These are phyloP conservation scores for Dothideomycetes sp. DNA, from an alignment of 2,329 filamentous ascomycete species.

Conservation along the genomic window DNA sequence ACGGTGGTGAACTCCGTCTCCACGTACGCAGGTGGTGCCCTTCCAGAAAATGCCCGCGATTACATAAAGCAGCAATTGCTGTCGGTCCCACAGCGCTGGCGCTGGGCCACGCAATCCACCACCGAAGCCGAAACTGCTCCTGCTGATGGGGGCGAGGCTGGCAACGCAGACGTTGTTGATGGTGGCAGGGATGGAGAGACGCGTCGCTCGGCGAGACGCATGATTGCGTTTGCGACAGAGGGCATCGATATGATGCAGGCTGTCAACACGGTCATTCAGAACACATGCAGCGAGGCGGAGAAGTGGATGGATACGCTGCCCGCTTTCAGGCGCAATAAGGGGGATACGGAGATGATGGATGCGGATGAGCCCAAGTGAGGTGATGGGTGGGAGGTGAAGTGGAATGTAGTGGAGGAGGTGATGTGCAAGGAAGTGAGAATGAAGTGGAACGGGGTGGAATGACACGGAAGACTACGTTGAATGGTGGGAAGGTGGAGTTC, in stretches of 20 bases:
- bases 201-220: constrained; percentile 55
- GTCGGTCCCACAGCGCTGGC: constrained; percentile 74
- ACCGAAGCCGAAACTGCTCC: constrained; percentile 22
- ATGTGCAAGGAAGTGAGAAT: too few relatives aligned
- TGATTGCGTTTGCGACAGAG: constrained; percentile 78
- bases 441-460: too few relatives aligned
- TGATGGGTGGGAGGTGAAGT: too few relatives aligned
- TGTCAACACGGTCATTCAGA: constrained; percentile 76
- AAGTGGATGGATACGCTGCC: constrained; percentile 64
- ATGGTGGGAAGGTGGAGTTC: too few relatives aligned
- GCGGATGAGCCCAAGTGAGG: constrained; percentile 7
- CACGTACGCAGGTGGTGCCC: constrained; percentile 78
- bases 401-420: too few relatives aligned
- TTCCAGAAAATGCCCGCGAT: constrained; percentile 77
- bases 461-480: too few relatives aligned
- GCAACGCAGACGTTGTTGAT: constrained; percentile 14
- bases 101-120: constrained; percentile 43
- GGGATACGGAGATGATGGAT: constrained; percentile 9
- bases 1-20: constrained; percentile 76
- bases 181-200: constrained; percentile 30
- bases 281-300: constrained; percentile 83
- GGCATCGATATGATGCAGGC: constrained; percentile 91
- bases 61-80: constrained; percentile 77
- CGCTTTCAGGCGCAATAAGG: constrained; percentile 2
- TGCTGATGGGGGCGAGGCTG: constrained; percentile 11